These are phyloP conservation scores for Pleurotus djamor DNA, from an alignment of 768 basidiomycete genomes.

Conservation along the genomic window DNA sequence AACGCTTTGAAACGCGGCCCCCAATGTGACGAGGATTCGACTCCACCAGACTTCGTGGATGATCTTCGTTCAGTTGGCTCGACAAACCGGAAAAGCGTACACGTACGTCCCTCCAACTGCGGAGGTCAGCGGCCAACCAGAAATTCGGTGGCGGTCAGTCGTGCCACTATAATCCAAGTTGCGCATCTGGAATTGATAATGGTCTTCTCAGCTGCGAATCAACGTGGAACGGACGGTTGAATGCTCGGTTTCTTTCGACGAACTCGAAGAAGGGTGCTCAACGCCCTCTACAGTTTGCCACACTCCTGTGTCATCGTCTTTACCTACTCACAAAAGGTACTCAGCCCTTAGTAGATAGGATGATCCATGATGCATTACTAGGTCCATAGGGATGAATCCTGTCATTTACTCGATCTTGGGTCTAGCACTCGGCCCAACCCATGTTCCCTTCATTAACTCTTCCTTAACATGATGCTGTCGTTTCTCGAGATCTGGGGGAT, in stretches of 20 bases:
- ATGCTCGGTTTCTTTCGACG: constrained; percentile 3
- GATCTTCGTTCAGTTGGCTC: constrained; percentile 1
- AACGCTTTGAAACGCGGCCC: not conserved
- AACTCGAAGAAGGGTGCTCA: not conserved
- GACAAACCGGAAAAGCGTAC: not conserved
- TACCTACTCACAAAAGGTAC: not conserved
- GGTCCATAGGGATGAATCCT: not conserved
- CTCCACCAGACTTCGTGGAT: not conserved
- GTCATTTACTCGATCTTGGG: not conserved
- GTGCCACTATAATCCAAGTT: too few species aligned
- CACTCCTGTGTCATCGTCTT: not conserved
- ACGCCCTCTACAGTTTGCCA: constrained; percentile 6
- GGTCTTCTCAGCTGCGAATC: not conserved
- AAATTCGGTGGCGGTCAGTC: constrained; percentile 1
- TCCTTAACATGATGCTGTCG: constrained; percentile 45
- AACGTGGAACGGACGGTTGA: constrained; percentile 3
- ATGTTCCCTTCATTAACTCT: constrained; percentile 2
- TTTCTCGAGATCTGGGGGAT: constrained; percentile 58
- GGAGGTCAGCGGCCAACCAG: not conserved
- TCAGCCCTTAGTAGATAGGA: not conserved
- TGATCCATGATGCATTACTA: not conserved
- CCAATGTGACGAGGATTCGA: not conserved
- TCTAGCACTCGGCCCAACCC: constrained; percentile 3
- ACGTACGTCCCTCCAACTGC: not conserved
- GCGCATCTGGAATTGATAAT: not conserved